phyloP scores from a whole-genome alignment of 1,284 basidiomycete genomes.

The Peniophora sp. region DNA sequence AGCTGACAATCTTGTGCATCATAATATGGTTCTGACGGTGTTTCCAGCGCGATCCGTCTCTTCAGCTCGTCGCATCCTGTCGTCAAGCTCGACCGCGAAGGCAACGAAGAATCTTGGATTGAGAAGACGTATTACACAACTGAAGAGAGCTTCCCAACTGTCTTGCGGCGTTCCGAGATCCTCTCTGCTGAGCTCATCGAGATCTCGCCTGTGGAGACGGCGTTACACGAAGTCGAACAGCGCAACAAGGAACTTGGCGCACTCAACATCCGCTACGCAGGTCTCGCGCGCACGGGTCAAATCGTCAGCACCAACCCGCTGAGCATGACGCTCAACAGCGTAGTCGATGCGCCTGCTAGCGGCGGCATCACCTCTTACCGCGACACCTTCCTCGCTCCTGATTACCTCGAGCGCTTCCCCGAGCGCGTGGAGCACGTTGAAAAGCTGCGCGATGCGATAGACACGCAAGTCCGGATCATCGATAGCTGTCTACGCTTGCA shows the following conservation, averaged over 20 bases:
- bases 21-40: neutral
- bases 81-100: constrained; percentile 50
- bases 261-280: constrained; percentile 65
- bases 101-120: constrained; percentile 73
- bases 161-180: constrained; percentile 86
- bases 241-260: constrained; percentile 72
- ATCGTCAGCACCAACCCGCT: constrained; percentile 75
- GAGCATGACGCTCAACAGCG: constrained; percentile 82
- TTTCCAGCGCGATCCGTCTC: constrained; percentile 64
- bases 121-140: constrained; percentile 86
- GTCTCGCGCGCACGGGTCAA: constrained; percentile 70
- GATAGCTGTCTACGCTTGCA: constrained; percentile 82
- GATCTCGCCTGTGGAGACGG: constrained; percentile 83
- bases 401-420: constrained; percentile 63
- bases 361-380: constrained; percentile 77
- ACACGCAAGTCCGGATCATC: constrained; percentile 81
- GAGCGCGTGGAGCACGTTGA: constrained; percentile 66
- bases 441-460: constrained; percentile 66
- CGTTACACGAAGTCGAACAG: constrained; percentile 71
- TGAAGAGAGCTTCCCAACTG: constrained; percentile 88
- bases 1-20: constrained; percentile 2
- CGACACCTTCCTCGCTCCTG: constrained; percentile 67
- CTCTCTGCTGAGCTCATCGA: constrained; percentile 69
- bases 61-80: constrained; percentile 76
- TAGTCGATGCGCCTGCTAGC: constrained; percentile 77